Percentiles rank a stretch among this genome's conserved stretches.
Evolutionary conservation across 148 eudicot species (phyloP).

Genomic region (Persicaria tinctoria): DNA sequence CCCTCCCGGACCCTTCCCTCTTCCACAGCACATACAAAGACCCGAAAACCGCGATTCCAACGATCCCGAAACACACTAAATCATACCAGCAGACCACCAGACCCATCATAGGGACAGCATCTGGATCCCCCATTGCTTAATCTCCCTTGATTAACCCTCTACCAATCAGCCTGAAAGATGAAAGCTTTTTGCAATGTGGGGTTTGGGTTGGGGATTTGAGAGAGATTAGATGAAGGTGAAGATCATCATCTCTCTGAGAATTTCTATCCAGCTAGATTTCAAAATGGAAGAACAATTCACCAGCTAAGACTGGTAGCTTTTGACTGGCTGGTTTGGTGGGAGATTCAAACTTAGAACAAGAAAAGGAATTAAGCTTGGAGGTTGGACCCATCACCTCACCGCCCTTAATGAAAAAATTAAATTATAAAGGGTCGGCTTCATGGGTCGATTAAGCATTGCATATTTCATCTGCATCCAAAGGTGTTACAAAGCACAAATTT

Average conservation of each 20-base stretch:
- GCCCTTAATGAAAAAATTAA: neutral
- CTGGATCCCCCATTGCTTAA: slow-evolving; percentile 6
- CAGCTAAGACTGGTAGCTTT: slow-evolving; percentile 5
- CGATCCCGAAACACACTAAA: slow-evolving; percentile 33
- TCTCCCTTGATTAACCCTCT: neutral
- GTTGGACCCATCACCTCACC: neutral
- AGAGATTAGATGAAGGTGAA: neutral
- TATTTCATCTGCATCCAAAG: too few species aligned
- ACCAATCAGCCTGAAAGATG: neutral
- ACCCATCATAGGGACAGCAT: slow-evolving; percentile 17
- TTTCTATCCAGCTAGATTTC: neutral
- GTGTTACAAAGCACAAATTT: too few species aligned
- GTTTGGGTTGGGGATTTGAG: neutral
- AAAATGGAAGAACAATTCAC: neutral
- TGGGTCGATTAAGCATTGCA: neutral
- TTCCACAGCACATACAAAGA: slow-evolving; percentile 34
- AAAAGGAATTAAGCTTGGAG: neutral
- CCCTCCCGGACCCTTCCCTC: slow-evolving; percentile 25
- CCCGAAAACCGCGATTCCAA: slow-evolving; percentile 27
- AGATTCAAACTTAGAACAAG: neutral
- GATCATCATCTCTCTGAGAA: neutral
- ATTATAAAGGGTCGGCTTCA: neutral
- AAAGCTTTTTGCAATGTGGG: slow-evolving; percentile 6
- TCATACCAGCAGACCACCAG: slow-evolving; percentile 40
- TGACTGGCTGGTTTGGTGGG: slow-evolving; percentile 12